Percentiles rank a stretch among this genome's conserved stretches.
Conservation (phyloP, 73 alveolate species). For the Paramecium sonneborni region DNA sequence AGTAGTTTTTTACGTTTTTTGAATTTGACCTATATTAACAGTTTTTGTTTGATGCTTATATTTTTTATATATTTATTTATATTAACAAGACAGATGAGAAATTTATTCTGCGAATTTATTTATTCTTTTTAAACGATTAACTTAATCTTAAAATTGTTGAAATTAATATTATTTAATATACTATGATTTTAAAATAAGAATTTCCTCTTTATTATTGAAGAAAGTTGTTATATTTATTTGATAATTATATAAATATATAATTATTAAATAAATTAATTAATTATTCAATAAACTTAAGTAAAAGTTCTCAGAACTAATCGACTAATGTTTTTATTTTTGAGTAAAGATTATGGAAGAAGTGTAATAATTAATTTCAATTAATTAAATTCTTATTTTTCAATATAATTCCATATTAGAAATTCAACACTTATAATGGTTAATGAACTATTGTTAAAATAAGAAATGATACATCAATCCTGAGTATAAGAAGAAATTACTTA, state of each 20-base stretch:
- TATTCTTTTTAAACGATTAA: neutral
- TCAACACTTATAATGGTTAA: neutral
- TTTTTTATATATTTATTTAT: neutral
- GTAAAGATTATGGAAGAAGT: neutral
- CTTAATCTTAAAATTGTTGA: neutral
- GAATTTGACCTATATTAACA: too few species aligned
- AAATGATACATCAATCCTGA: neutral
- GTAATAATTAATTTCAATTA: neutral
- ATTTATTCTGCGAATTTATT: neutral
- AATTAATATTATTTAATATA: neutral
- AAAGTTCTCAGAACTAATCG: neutral
- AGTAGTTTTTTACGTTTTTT: too few species aligned
- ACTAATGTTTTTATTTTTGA: neutral
- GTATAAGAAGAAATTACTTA: neutral
- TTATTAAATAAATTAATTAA: too few species aligned
- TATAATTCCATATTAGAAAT: neutral
- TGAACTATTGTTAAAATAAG: neutral
- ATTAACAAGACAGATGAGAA: neutral
- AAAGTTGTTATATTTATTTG: neutral
- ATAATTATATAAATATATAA: too few species aligned
- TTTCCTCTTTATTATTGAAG: neutral
- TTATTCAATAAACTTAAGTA: neutral
- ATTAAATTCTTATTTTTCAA: neutral
- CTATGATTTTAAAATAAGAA: neutral
- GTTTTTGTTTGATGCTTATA: too few species aligned